These are phyloP conservation scores for Hydnum rufescens DNA, from an alignment of 768 basidiomycete genomes.

Conservation along the genomic window DNA sequence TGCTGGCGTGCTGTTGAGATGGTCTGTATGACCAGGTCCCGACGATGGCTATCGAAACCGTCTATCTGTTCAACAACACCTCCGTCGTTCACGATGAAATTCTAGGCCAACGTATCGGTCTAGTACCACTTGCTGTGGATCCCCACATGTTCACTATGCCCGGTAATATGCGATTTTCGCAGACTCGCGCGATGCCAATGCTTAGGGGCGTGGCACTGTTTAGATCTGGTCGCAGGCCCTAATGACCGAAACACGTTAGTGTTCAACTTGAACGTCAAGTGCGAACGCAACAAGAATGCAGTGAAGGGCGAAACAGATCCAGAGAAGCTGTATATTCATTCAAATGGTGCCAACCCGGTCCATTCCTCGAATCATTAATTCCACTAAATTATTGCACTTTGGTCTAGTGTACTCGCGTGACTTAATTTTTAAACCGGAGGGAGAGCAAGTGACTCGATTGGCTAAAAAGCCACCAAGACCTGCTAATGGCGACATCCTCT, in stretches of 20 bases:
- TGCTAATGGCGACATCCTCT: conserved; percentile 62
- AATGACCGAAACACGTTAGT: conserved; percentile 76
- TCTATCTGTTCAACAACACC: conserved; percentile 90
- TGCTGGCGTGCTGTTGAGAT: background rate
- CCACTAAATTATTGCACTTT: background rate
- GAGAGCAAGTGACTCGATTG: conserved; percentile 43
- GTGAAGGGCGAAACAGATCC: conserved; percentile 38
- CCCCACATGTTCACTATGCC: conserved; percentile 41
- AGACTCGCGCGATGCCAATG: background rate
- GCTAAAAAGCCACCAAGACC: conserved; percentile 35
- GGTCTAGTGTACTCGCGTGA: conserved; percentile 16
- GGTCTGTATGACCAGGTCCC: conserved; percentile 41
- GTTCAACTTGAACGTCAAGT: conserved; percentile 52
- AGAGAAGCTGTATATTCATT: conserved; percentile 46
- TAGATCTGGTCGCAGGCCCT: background rate
- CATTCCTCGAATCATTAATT: conserved; percentile 29
- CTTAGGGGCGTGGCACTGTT: background rate
- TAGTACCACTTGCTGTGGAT: conserved; percentile 77
- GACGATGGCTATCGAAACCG: conserved; percentile 73
- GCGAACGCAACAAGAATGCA: conserved; percentile 38
- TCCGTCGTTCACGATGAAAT: conserved; percentile 88
- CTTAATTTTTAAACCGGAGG: conserved; percentile 60
- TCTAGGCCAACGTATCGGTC: conserved; percentile 75
- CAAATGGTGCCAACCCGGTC: conserved; percentile 28
- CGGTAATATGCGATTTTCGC: background rate